phyloP scores from a whole-genome alignment of 148 eudicot species.

The Polygonum aviculare region DNA sequence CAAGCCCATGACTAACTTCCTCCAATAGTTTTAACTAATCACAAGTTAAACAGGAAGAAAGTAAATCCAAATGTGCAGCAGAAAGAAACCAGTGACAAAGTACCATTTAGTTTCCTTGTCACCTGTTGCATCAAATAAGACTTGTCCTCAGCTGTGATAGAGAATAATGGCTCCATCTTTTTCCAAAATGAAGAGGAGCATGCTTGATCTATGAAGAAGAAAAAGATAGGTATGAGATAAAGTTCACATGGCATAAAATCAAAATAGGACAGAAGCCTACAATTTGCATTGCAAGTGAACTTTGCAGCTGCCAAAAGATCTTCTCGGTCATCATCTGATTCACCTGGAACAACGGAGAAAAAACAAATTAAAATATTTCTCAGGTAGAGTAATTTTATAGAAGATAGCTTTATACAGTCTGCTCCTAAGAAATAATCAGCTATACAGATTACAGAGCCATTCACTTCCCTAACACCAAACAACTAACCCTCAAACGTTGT shows the following conservation, averaged over 20 bases:
- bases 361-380: background rate
- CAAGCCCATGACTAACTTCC: conserved; percentile 23
- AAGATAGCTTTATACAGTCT: background rate
- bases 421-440: background rate
- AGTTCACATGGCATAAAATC: background rate
- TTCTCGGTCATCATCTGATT: conserved; percentile 86
- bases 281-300: conserved; percentile 51
- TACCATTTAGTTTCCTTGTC: background rate
- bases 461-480: background rate
- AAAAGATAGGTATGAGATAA: conserved; percentile 2
- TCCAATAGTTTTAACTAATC: conserved; percentile 46
- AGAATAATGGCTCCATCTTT: conserved; percentile 56
- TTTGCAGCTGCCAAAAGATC: conserved; percentile 70
- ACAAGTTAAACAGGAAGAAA: conserved; percentile 13
- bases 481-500: background rate
- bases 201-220: conserved; percentile 42
- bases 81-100: background rate
- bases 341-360: conserved; percentile 31
- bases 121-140: conserved; percentile 69
- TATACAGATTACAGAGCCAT: background rate
- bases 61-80: background rate
- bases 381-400: background rate
- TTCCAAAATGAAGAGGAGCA: conserved; percentile 81
- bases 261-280: conserved; percentile 31
- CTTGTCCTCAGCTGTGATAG: conserved; percentile 40